Evolutionary conservation across 768 basidiomycete species (phyloP).

Genomic region (Suillus subluteus): DNA sequence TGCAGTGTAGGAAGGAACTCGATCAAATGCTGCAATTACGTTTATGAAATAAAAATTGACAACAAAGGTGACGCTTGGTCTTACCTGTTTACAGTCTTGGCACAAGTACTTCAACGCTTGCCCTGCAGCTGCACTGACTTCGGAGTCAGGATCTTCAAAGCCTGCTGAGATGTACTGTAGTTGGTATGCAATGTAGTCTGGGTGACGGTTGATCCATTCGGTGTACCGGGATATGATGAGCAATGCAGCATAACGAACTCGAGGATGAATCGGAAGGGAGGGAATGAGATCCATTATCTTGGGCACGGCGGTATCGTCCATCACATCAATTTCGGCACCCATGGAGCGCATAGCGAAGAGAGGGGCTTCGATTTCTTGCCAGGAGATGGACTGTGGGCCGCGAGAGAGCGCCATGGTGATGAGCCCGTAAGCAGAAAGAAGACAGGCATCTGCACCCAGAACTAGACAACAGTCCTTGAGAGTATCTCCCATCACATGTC

Average conservation of each 20-base stretch:
- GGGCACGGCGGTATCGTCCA: constrained; percentile 85
- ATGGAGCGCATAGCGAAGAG: constrained; percentile 97
- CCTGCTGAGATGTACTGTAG: constrained; percentile 92
- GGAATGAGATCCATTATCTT: constrained; percentile 96
- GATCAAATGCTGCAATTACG: constrained; percentile 70
- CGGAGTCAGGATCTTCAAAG: constrained; percentile 77
- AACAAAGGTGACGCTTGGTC: constrained; percentile 15
- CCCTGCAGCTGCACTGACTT: constrained; percentile 92
- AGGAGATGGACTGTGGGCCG: constrained; percentile 60
- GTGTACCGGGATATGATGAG: constrained; percentile 96
- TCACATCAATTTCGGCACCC: constrained; percentile 89
- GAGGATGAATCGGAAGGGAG: constrained; percentile 84
- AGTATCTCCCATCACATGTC: constrained; percentile 99
- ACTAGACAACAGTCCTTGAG: constrained; percentile 98
- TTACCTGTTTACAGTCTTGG: constrained; percentile 90
- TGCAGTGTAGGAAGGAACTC: constrained; percentile 92
- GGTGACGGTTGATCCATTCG: constrained; percentile 93
- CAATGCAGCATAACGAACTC: constrained; percentile 92
- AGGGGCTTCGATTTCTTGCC: constrained; percentile 98
- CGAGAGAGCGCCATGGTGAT: constrained; percentile 75
- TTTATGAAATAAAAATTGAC: constrained; percentile 11
- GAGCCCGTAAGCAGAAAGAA: constrained; percentile 79
- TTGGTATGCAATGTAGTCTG: constrained; percentile 82
- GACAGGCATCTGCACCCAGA: constrained; percentile 83
- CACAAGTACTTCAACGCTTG: constrained; percentile 97